A percentile compares a stretch with the other conserved stretches of the same genome.
Conservation (phyloP, 306 rosid species). For the Adenanthera pavonina region DNA sequence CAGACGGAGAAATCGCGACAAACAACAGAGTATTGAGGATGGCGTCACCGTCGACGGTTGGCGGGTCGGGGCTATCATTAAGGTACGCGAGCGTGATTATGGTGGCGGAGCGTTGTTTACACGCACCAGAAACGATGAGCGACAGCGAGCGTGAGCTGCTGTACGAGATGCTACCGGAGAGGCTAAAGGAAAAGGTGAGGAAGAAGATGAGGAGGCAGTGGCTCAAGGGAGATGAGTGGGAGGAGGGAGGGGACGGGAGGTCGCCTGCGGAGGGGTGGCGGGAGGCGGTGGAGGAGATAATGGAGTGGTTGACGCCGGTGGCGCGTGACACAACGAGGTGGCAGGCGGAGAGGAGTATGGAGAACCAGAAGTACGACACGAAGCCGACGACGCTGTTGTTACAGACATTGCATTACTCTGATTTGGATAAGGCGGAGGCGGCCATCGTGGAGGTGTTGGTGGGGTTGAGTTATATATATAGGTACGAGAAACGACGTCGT, state of each 20-base stretch:
- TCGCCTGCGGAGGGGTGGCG: conserved; percentile 49
- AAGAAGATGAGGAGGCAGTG: conserved; percentile 43
- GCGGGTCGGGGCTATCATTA: conserved; percentile 63
- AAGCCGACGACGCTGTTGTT: conserved; percentile 54
- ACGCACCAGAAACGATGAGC: conserved; percentile 48
- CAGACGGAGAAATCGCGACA: background rate
- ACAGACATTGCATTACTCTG: conserved; percentile 77
- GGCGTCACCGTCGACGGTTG: conserved; percentile 57
- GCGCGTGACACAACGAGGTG: conserved; percentile 69
- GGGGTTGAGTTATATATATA: conserved; percentile 63
- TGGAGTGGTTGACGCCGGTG: conserved; percentile 67
- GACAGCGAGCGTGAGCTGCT: conserved; percentile 50
- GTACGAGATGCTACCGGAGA: conserved; percentile 71
- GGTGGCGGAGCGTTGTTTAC: conserved; percentile 56
- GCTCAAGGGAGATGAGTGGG: conserved; percentile 38
- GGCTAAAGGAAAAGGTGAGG: conserved; percentile 45
- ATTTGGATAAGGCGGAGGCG: conserved; percentile 77
- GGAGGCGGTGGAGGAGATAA: conserved; percentile 54
- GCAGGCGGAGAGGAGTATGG: conserved; percentile 68
- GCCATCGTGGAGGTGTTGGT: conserved; percentile 67
- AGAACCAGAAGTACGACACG: conserved; percentile 50
- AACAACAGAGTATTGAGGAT: conserved; percentile 42
- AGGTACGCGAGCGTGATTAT: conserved; percentile 68
- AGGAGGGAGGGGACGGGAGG: background rate
- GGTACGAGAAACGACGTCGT: conserved; percentile 46